Conservation (phyloP, 805 yeast genomes). For the Jamesozyma rosinii region DNA sequence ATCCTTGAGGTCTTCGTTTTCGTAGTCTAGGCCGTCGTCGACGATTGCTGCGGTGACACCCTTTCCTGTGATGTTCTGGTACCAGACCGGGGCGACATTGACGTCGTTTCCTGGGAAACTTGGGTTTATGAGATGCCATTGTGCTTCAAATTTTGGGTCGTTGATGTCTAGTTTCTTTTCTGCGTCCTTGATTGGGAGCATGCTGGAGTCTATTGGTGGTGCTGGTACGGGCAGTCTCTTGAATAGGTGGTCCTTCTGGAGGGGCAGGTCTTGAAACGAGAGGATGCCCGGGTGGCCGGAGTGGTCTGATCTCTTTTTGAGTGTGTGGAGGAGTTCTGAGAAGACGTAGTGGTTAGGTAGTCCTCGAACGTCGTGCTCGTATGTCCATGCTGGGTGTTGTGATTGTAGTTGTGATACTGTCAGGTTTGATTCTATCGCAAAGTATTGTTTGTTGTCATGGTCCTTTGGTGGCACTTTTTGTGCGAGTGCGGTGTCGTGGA, state of each 20-base stretch:
- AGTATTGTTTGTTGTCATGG: constrained; percentile 45
- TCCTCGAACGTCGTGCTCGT: constrained; percentile 58
- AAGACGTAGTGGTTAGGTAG: constrained; percentile 58
- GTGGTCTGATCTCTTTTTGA: constrained; percentile 11
- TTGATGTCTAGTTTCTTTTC: constrained; percentile 48
- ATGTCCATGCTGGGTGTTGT: constrained; percentile 39
- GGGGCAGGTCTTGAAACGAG: constrained; percentile 48
- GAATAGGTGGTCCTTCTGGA: constrained; percentile 35
- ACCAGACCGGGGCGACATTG: constrained; percentile 82
- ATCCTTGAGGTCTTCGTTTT: constrained; percentile 58
- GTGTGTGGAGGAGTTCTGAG: constrained; percentile 34
- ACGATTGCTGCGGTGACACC: constrained; percentile 81
- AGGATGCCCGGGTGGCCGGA: constrained; percentile 12
- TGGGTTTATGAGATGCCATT: constrained; percentile 88
- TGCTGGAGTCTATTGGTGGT: constrained; percentile 43
- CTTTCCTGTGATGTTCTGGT: constrained; percentile 65
- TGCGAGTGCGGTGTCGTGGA: neutral
- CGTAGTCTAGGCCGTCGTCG: constrained; percentile 89
- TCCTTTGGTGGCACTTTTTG: constrained; percentile 37
- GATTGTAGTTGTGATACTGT: constrained; percentile 32
- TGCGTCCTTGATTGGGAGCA: constrained; percentile 38
- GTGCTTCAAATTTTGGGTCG: constrained; percentile 76
- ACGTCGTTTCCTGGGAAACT: constrained; percentile 71
- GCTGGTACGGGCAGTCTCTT: constrained; percentile 53
- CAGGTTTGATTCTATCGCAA: constrained; percentile 47